Evolutionary conservation across 2,329 filamentous ascomycete species (phyloP), one percentile per base, ranked within the genome.

Genomic region (Sarocladiaceae sp.): DNA sequence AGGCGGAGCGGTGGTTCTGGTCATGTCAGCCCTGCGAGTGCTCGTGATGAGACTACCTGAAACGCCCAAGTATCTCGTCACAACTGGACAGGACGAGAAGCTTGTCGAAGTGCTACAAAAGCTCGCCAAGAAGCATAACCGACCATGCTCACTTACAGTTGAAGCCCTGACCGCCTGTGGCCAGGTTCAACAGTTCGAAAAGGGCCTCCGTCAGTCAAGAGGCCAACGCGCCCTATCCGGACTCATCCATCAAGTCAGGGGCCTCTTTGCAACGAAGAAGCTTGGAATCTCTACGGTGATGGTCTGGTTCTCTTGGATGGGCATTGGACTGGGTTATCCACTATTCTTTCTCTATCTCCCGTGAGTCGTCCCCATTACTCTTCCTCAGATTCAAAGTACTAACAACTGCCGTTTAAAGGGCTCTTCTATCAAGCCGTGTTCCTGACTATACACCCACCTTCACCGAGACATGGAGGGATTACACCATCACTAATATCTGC

Each of bases 401-500:
- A n/a, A n/a, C n/a, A n/a, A n/a, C n/a, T n/a, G n/a, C n/a, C n/a
- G n/a, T n/a, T n/a, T n/a, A n/a, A n/a, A 29, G 26, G 13, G 26
- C 13, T 29, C 26, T 29, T 13, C 26, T 29, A 13, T 29, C 26
- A 29, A 29, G 26, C 26, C 26, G 26, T 9, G 26, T 29, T 9
- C 26, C 26, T 9, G 26, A 29, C 26, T 29, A 29, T 29, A 7
- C 7, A 13, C 26, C 26, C 9, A 29, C 26, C 26, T 29, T 29
- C 13, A 29, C 26, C 7, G 35, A 67, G 18, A 74, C 69, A 3
- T 85, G 80, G 78, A 71, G 81, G 40, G 82, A 85, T 58, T 85
- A 84, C 57, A 73, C 79, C 3, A 68, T 85, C 27, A 73, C 74
- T 42, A 83, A 82, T 51, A 64, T 81, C 13, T 74, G 69, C 39